Evolutionary conservation across 495 filamentous ascomycete genomes (phyloP), one percentile per base, ranked within the genome.

Genomic region (Aspergillus bertholletiae): DNA sequence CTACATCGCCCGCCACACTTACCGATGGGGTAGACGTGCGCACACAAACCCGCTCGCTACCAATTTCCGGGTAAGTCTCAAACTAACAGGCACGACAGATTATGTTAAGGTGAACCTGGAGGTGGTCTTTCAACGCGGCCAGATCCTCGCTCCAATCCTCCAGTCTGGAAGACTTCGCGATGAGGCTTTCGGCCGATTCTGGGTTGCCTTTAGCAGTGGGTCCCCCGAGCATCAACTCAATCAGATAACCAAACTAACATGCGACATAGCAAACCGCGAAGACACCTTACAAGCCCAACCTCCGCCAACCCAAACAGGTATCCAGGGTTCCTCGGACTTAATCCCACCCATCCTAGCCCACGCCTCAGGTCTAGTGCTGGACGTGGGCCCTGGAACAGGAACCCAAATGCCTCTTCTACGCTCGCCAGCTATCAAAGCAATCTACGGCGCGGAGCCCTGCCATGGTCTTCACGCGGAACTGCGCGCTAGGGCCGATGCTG

Each of bases 361-460:
- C 28, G 66, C 71, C 0, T 53, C 50, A 0, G 78, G 78, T 5
- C 41, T 72, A 7, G 74, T 78, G 18, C 66, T 81, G 0, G 77
- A 80, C 59, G 70, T 81, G 35, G 77, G 77, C 15, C 76, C 78
- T n/a, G 78, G 78, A 9, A 73, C 73, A 24, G 77, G 78, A 28
- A 68, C 69, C 1, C 73, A 79, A 46, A 75, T 79, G 67, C 71
- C 71, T 11, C 68, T 73, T 46, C 67, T 78, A 15, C 68, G 64
- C 41, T 68, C 70, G 5, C 67, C 64, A 0, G 59, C 59, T 5
- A 76, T 88, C 51, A 81, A 69, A 28, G 75, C 78, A 51, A 77
- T 90, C 41, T 87, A 82, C 65, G 87, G 87, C 57, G 73, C 88
- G 1, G 87, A 90, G 69, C 87, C 87, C 2, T 88, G 87, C 61